Evolutionary conservation across 768 basidiomycete species (phyloP).

Genomic region (Termitomyces sp.): DNA sequence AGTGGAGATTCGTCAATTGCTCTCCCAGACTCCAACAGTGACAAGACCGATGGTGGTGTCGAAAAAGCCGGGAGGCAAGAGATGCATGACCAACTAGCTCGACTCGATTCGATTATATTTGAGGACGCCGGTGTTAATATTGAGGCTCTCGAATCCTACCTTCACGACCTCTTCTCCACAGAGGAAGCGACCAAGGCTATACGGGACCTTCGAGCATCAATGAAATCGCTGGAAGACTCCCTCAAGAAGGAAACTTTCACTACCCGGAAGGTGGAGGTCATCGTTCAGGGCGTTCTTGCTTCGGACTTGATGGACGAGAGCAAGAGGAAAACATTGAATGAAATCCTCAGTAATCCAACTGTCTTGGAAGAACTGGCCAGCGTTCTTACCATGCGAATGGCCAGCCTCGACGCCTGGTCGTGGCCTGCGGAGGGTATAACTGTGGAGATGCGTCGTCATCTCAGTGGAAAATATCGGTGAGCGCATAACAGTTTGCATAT

Average conservation of each 20-base stretch:
- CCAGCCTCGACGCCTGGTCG: conserved; percentile 36
- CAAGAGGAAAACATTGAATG: conserved; percentile 36
- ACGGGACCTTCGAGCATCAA: conserved; percentile 25
- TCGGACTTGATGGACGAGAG: conserved; percentile 37
- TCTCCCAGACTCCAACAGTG: conserved; percentile 13
- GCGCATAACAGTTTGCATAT: not conserved
- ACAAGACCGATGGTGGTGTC: conserved; percentile 18
- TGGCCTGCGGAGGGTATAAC: conserved; percentile 41
- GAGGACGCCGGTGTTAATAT: conserved; percentile 32
- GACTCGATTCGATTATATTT: conserved; percentile 38
- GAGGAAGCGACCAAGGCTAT: conserved; percentile 29
- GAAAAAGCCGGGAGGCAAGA: conserved; percentile 38
- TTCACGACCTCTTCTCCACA: conserved; percentile 34
- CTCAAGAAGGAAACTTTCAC: conserved; percentile 27
- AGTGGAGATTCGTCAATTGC: conserved; percentile 38
- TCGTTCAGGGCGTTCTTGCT: conserved; percentile 34
- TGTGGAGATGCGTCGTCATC: conserved; percentile 43
- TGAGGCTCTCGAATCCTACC: conserved; percentile 29
- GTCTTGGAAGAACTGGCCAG: conserved; percentile 40
- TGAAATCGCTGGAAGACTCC: conserved; percentile 24
- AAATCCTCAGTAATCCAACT: conserved; percentile 36
- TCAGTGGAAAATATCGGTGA: conserved; percentile 47
- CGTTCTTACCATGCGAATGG: conserved; percentile 44
- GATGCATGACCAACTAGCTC: conserved; percentile 29
- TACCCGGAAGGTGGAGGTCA: conserved; percentile 21